phyloP scores from a whole-genome alignment of 306 rosid species.

The Spatholobus suberectus region DNA sequence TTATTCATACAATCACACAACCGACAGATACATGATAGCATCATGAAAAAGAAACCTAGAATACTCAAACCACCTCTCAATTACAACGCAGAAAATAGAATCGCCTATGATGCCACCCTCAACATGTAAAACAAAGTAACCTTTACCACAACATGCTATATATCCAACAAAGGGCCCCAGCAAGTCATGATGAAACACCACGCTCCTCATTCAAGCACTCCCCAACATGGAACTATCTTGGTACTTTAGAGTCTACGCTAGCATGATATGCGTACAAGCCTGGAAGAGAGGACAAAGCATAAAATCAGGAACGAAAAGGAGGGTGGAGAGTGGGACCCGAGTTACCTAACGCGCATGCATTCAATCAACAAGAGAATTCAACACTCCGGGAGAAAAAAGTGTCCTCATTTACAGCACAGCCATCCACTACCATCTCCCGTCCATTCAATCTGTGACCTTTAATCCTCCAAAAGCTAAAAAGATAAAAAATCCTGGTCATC shows the following conservation, averaged over 20 bases:
- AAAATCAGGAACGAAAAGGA: conserved; percentile 51
- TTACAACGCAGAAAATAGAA: conserved; percentile 51
- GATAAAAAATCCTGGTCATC: conserved; percentile 59
- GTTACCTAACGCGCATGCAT: conserved; percentile 87
- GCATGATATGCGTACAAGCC: conserved; percentile 52
- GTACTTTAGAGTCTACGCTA: conserved; percentile 52
- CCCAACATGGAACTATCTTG: conserved; percentile 62
- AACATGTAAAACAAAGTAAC: conserved; percentile 63
- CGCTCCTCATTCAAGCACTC: conserved; percentile 53
- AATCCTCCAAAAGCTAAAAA: conserved; percentile 59
- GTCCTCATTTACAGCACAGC: conserved; percentile 70
- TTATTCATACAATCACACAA: conserved; percentile 53
- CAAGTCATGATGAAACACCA: conserved; percentile 58
- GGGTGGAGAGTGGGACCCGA: conserved; percentile 72
- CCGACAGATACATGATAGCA: conserved; percentile 48
- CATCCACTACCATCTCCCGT: conserved; percentile 70
- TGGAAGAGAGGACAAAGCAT: conserved; percentile 58
- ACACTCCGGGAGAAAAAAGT: conserved; percentile 52
- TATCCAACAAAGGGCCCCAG: conserved; percentile 51
- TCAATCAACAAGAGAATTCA: conserved; percentile 59
- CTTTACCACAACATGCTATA: conserved; percentile 53
- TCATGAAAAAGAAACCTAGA: conserved; percentile 42
- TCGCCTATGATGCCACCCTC: conserved; percentile 43
- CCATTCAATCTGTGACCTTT: conserved; percentile 61
- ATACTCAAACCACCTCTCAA: conserved; percentile 43